phyloP scores from a whole-genome alignment of 192 early-diverging fungal genomes.

The Pilaira anomala region DNA sequence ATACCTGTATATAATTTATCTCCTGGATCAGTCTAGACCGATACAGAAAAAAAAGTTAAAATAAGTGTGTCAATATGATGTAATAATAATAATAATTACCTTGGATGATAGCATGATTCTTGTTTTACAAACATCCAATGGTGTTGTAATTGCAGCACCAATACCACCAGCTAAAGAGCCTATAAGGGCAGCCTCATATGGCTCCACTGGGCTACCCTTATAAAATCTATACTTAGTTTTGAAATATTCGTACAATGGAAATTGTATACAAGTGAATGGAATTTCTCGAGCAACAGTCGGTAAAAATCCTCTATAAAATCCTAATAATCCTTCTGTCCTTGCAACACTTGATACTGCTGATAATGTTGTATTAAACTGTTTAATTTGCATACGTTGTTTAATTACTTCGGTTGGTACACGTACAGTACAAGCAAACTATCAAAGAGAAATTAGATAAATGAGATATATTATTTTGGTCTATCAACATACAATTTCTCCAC shows the following conservation, averaged over 20 bases:
- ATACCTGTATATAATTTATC: constrained; percentile 62
- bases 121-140: constrained; percentile 94
- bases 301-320: constrained; percentile 89
- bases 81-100: constrained; percentile 26
- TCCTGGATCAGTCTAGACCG: constrained; percentile 28
- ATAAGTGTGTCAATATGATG: not conserved
- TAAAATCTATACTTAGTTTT: constrained; percentile 58
- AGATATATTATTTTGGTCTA: not conserved
- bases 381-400: constrained; percentile 92
- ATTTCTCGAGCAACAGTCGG: constrained; percentile 94
- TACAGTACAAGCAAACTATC: constrained; percentile 79
- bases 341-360: constrained; percentile 65
- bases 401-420: constrained; percentile 94
- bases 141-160: constrained; percentile 87
- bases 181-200: constrained; percentile 81
- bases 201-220: constrained; percentile 47
- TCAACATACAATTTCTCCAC: constrained; percentile 77
- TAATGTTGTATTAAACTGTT: constrained; percentile 60
- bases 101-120: constrained; percentile 87
- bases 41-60: not conserved
- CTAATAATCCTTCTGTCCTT: constrained; percentile 66
- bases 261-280: constrained; percentile 94
- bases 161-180: constrained; percentile 86
- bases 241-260: constrained; percentile 89
- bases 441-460: not conserved